A percentile compares a stretch with the other conserved stretches of the same genome.
Conservation (phyloP, 148 eudicot genomes). For the Amaranthus palmeri region DNA sequence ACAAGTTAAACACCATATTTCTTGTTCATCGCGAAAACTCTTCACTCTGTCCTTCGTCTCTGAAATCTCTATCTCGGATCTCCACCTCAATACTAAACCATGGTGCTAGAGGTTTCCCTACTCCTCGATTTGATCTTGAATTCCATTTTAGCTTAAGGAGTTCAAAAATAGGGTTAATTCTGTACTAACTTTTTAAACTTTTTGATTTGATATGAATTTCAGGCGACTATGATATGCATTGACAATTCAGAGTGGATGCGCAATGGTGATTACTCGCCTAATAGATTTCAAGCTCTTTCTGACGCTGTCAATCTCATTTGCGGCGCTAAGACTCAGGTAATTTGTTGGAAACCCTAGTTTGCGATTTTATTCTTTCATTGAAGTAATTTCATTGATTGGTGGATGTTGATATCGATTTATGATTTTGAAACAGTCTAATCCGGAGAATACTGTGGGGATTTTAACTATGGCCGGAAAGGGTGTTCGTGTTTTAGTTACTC, state of each 20-base stretch:
- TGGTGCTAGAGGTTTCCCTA: conserved; percentile 71
- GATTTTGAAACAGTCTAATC: conserved; percentile 61
- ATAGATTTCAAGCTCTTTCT: conserved; percentile 78
- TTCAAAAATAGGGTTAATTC: conserved; percentile 26
- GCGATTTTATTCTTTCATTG: not conserved
- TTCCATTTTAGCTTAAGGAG: not conserved
- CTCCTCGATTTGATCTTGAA: not conserved
- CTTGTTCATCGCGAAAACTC: not conserved
- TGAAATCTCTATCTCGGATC: not conserved
- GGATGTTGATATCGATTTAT: not conserved
- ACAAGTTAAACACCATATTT: conserved; percentile 12
- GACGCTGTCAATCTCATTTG: conserved; percentile 96
- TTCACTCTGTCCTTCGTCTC: not conserved
- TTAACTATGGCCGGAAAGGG: conserved; percentile 98
- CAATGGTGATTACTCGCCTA: conserved; percentile 86
- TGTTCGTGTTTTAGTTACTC: conserved; percentile 94
- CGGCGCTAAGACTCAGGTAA: conserved; percentile 93
- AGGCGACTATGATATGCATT: conserved; percentile 98
- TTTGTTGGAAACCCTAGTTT: conserved; percentile 16
- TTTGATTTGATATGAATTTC: conserved; percentile 2
- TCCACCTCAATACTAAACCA: conserved; percentile 26
- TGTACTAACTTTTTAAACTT: not conserved
- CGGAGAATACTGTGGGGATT: conserved; percentile 95
- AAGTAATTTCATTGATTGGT: not conserved
- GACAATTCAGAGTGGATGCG: conserved; percentile 99